A percentile compares a stretch with the other conserved stretches of the same genome.
Conservation (phyloP, 2,329 filamentous ascomycete species). For the Colletotrichum aenigma region DNA sequence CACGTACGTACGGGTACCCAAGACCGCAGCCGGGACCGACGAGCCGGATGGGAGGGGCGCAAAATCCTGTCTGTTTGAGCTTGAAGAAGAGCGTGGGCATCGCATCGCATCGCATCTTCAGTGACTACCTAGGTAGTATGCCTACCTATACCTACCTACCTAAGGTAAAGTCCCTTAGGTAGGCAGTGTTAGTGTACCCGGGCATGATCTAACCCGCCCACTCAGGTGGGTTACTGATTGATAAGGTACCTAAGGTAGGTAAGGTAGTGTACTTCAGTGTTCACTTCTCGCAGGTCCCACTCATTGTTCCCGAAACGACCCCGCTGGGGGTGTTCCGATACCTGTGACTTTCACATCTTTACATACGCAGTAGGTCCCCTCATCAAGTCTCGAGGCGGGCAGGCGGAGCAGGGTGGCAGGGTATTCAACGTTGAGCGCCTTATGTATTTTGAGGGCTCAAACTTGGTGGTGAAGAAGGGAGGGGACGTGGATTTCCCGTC, state of each 20-base stretch:
- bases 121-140: background rate
- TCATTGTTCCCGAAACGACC: background rate
- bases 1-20: background rate
- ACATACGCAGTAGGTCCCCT: background rate
- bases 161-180: no score
- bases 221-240: background rate
- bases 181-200: no score
- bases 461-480: no score
- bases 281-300: background rate
- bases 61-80: background rate
- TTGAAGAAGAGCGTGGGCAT: background rate
- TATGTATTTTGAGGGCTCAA: background rate
- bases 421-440: background rate
- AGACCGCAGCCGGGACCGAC: background rate
- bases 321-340: background rate
- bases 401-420: no score
- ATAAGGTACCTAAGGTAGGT: slow-evolving; percentile 1
- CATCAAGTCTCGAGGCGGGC: background rate
- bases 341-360: no score
- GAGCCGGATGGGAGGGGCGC: background rate
- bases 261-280: no score
- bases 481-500: no score
- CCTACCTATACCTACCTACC: no score
- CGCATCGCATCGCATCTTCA: background rate
- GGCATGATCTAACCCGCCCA: background rate